A percentile compares a stretch with the other conserved stretches of the same genome.
Evolutionary conservation across 148 eudicot species (phyloP).

Genomic region (Hydrangea macrophylla): DNA sequence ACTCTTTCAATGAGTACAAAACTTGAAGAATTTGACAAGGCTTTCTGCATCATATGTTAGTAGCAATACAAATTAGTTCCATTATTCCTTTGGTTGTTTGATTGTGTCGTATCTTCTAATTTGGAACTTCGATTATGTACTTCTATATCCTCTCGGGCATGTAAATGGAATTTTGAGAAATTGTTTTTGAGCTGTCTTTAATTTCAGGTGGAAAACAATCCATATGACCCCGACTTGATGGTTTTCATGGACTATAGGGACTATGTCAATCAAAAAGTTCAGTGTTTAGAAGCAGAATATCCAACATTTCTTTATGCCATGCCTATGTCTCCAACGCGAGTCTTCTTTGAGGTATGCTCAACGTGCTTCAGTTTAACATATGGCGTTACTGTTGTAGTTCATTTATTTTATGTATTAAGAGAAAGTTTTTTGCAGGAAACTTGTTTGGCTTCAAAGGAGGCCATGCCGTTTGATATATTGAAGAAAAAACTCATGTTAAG

Average conservation of each 20-base stretch:
- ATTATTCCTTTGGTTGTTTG: neutral
- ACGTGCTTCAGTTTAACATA: neutral
- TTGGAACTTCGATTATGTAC: neutral
- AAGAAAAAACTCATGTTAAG: conserved; percentile 82
- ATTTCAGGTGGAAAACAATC: conserved; percentile 81
- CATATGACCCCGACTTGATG: conserved; percentile 88
- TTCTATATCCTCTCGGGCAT: neutral
- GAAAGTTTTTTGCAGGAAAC: conserved; percentile 66
- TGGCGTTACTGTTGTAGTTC: neutral
- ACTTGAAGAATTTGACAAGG: neutral
- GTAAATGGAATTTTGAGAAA: neutral
- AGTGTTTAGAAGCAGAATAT: conserved; percentile 59
- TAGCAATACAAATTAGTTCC: neutral
- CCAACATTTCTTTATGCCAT: conserved; percentile 96
- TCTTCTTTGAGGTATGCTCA: conserved; percentile 84
- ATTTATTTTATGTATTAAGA: conserved; percentile 1
- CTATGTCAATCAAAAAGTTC: conserved; percentile 43
- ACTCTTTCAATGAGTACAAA: neutral
- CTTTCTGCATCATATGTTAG: neutral
- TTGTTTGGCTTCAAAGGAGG: conserved; percentile 94
- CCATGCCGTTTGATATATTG: conserved; percentile 90
- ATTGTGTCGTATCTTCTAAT: too few species aligned
- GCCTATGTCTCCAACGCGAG: conserved; percentile 90
- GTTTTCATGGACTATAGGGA: conserved; percentile 99
- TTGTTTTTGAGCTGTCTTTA: conserved; percentile 1